phyloP scores from a whole-genome alignment of 192 early-diverging fungal genomes.

The Backusella circina region DNA sequence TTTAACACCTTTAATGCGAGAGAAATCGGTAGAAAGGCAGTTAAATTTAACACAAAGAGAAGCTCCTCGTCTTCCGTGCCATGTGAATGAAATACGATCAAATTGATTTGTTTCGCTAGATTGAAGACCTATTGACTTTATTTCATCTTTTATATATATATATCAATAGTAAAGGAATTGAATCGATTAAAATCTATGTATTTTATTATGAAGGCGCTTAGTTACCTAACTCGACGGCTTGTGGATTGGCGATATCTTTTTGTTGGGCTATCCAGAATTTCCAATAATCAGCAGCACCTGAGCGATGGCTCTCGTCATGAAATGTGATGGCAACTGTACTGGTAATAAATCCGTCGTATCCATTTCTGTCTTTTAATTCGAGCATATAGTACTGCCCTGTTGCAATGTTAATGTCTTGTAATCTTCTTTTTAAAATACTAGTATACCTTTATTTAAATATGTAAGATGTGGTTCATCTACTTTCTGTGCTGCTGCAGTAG shows the following conservation, averaged over 20 bases:
- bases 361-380: constrained; percentile 45
- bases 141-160: neutral
- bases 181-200: neutral
- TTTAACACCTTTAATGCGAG: constrained; percentile 78
- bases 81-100: constrained; percentile 68
- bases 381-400: constrained; percentile 59
- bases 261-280: constrained; percentile 75
- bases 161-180: neutral
- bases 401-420: neutral
- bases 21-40: constrained; percentile 78
- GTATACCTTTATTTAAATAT: constrained; percentile 70
- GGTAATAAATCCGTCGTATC: constrained; percentile 44
- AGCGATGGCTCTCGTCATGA: constrained; percentile 67
- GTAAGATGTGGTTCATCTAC: constrained; percentile 60
- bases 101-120: constrained; percentile 55
- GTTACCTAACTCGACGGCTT: constrained; percentile 64
- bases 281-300: constrained; percentile 63
- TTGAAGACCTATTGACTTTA: constrained; percentile 39
- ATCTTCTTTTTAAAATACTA: neutral
- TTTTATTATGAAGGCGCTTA: neutral
- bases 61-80: constrained; percentile 63
- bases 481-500: constrained; percentile 48
- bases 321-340: constrained; percentile 62
- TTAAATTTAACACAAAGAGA: constrained; percentile 67
- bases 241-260: constrained; percentile 45